Base-by-base conservation (phyloP, 208 protist genomes). In the Crithidia brevicula region DNA sequence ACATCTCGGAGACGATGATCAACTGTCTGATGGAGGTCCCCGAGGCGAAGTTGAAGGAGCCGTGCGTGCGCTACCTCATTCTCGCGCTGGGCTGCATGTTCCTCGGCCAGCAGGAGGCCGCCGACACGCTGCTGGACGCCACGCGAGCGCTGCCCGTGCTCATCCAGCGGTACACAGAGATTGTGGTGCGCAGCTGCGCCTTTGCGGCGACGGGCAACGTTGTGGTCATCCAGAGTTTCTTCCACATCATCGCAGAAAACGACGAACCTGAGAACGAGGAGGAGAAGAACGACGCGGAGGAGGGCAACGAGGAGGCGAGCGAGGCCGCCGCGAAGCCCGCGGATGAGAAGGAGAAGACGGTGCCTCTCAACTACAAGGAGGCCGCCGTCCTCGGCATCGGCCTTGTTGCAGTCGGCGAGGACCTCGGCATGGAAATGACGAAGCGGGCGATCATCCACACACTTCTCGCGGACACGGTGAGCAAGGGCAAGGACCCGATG, bases 131-230 rank as follows among this genome's bases (percentile, higher is more conserved):
- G 4, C 67, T 99, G 6, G 97, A 99, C 50, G 91, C 96, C 5
- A 82, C 95, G 1, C 91, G 97, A 49, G 86, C 93, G 10, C 65
- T 93, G 50, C 72, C 93, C 1, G 62, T 74, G 13, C 52, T 88
- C 20, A 93, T 98, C 30, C 86, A 86, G 20, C 74, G 92, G 46
- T 99, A 98, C 82, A 82, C 92, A 5, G 75, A 89, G 52, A 88
- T 98, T 18, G 97, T 98, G 2, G 72, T 99, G 15, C 95, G 98
- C 47, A 93, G 91, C 31, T 99, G 98, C 66, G 99, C 99, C 3
- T 99, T 99, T 78, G 98, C 98, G 13, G 98, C 96, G 11, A 99
- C 98, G 6, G 98, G 98, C 43, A 99, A 99, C 75, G 98, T 99
- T 11, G 83, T 99, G 5, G 93, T 98, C 40, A 97, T 99, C 50